Conservation (phyloP, 768 basidiomycete species). For the Gelatoporia subvermispora region DNA sequence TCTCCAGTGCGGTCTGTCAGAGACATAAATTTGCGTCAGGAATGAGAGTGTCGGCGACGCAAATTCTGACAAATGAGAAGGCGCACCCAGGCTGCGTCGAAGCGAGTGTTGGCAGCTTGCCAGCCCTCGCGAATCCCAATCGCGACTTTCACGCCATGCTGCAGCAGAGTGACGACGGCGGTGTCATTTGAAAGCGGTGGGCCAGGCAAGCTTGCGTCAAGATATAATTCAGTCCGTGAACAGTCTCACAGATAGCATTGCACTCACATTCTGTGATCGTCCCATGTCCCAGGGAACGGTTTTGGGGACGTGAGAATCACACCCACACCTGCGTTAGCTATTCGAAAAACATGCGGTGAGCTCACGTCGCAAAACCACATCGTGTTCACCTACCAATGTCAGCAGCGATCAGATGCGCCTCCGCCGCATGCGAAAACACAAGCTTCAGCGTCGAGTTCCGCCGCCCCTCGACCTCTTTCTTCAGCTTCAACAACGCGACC, state of each 20-base stretch:
- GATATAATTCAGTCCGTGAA: too few relatives aligned
- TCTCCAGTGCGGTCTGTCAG: constrained; percentile 34
- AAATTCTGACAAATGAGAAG: background rate
- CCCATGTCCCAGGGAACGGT: constrained; percentile 5
- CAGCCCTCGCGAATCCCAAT: constrained; percentile 39
- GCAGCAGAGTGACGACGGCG: constrained; percentile 47
- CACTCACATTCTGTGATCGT: constrained; percentile 4
- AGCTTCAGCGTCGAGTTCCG: constrained; percentile 43
- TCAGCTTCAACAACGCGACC: constrained; percentile 67
- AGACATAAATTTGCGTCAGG: background rate
- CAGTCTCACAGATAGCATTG: background rate
- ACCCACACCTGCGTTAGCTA: constrained; percentile 1
- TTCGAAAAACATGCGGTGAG: constrained; percentile 6
- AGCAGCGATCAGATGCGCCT: constrained; percentile 65
- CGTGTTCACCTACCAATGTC: constrained; percentile 42
- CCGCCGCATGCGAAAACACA: constrained; percentile 61
- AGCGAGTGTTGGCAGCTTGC: constrained; percentile 30
- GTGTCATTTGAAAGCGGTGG: constrained; percentile 63
- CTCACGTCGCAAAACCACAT: constrained; percentile 33
- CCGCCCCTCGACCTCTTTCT: constrained; percentile 51
- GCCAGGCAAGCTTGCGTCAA: constrained; percentile 48
- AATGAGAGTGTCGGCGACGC: too few relatives aligned
- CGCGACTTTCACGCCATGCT: constrained; percentile 61
- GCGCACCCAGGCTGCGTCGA: constrained; percentile 35
- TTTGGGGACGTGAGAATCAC: background rate